Percentiles rank a stretch among this genome's conserved stretches.
Evolutionary conservation across 768 basidiomycete genomes (phyloP).

Genomic region (Russula earlei): DNA sequence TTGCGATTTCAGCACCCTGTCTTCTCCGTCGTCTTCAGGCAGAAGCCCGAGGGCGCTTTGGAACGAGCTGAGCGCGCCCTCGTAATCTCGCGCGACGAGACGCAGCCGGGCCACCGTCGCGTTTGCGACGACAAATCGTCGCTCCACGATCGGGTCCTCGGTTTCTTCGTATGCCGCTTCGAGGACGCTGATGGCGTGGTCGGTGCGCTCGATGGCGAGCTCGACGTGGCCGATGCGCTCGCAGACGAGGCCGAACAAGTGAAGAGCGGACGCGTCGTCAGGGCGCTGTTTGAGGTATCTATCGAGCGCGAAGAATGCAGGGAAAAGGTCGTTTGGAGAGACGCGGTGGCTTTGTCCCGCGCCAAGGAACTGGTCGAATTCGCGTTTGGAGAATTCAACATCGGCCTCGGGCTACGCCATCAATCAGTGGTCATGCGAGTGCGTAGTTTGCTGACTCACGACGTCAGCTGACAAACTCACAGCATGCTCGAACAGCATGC

Average conservation of each 20-base stretch:
- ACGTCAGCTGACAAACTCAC: constrained; percentile 46
- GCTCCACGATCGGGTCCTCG: constrained; percentile 72
- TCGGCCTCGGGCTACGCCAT: constrained; percentile 64
- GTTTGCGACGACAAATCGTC: constrained; percentile 73
- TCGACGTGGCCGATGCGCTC: constrained; percentile 71
- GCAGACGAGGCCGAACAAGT: constrained; percentile 77
- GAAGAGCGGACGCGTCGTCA: constrained; percentile 62
- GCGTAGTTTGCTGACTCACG: constrained; percentile 32
- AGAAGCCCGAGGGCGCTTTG: constrained; percentile 66
- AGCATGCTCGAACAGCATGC: constrained; percentile 65
- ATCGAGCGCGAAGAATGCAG: constrained; percentile 72
- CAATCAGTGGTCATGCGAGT: constrained; percentile 6
- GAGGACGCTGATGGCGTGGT: constrained; percentile 58
- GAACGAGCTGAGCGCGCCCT: constrained; percentile 57
- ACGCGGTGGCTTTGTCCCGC: constrained; percentile 19
- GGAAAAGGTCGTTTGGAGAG: constrained; percentile 45
- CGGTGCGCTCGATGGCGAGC: constrained; percentile 47
- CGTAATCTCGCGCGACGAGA: constrained; percentile 49
- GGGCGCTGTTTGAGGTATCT: constrained; percentile 65
- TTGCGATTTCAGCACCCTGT: constrained; percentile 44
- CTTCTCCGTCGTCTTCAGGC: constrained; percentile 31
- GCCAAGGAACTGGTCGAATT: constrained; percentile 36
- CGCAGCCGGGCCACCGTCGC: constrained; percentile 70
- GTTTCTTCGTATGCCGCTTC: constrained; percentile 83
- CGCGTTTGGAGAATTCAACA: constrained; percentile 57